Evolutionary conservation across 2,329 filamentous ascomycete genomes (phyloP).

Genomic region (Metarhizium rileyi): DNA sequence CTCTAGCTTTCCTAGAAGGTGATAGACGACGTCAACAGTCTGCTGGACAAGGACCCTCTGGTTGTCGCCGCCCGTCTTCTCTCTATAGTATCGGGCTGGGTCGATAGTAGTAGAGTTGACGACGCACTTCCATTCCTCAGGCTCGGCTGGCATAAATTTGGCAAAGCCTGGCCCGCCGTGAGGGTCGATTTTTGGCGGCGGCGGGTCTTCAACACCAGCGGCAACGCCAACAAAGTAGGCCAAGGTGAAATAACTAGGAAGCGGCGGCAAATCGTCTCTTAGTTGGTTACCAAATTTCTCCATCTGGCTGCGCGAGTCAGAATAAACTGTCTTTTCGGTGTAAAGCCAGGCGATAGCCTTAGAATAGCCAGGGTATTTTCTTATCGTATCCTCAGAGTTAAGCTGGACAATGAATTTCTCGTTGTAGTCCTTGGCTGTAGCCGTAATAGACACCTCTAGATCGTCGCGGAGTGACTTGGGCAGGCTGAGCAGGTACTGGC

Average conservation of each 20-base stretch:
- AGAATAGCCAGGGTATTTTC: background rate
- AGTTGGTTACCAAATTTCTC: background rate
- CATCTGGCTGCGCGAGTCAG: background rate
- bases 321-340: background rate
- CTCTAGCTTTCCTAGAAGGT: background rate
- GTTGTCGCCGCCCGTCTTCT: background rate
- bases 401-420: background rate
- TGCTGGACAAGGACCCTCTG: background rate
- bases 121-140: background rate
- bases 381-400: background rate
- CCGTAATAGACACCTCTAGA: background rate
- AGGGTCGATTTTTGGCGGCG: background rate
- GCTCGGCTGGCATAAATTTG: background rate
- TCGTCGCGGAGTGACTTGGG: background rate
- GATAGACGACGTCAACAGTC: background rate
- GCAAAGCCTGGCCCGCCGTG: background rate
- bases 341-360: background rate
- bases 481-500: conserved; percentile 1
- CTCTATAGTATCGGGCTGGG: background rate
- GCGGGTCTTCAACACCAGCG: background rate
- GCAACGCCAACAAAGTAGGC: background rate
- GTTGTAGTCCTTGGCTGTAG: background rate
- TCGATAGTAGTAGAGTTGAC: background rate
- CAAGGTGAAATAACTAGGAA: background rate
- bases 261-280: background rate